Conservation (phyloP, 345 rosid genomes). For the Sonneratia caseolaris region DNA sequence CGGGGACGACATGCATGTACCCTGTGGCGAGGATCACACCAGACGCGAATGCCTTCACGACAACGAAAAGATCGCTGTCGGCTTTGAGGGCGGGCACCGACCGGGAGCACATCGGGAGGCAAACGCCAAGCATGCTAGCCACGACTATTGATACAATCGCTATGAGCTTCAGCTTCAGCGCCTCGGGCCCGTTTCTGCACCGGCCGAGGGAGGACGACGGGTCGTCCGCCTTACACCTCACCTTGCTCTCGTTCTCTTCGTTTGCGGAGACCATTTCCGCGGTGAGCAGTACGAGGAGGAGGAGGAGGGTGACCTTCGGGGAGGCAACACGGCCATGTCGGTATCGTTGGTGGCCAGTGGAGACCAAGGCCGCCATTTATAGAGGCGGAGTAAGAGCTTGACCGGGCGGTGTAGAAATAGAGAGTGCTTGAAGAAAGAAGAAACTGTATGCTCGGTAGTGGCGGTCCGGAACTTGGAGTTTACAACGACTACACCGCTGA, state of each 20-base stretch:
- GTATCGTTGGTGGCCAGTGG: background rate
- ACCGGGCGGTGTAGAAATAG: background rate
- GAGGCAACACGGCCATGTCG: background rate
- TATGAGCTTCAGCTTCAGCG: background rate
- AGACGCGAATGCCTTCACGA: slow-evolving; percentile 55
- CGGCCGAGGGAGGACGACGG: background rate
- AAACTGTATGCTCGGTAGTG: background rate
- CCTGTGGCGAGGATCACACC: slow-evolving; percentile 62
- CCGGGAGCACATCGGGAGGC: slow-evolving; percentile 36
- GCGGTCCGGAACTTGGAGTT: too few species aligned
- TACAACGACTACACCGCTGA: too few species aligned
- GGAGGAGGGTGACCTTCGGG: background rate
- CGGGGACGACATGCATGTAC: slow-evolving; percentile 54
- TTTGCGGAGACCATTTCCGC: background rate
- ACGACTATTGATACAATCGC: slow-evolving; percentile 43
- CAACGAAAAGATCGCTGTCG: slow-evolving; percentile 45
- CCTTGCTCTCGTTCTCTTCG: background rate
- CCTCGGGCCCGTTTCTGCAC: background rate
- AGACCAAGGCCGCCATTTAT: background rate
- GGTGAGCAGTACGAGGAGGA: background rate
- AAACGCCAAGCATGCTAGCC: slow-evolving; percentile 45
- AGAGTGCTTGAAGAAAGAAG: background rate
- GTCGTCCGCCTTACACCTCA: background rate
- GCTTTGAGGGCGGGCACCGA: slow-evolving; percentile 30
- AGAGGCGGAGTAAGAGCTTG: background rate